Base-by-base conservation (phyloP, 2,329 filamentous ascomycete species). In the Xylariaceae sp. region DNA sequence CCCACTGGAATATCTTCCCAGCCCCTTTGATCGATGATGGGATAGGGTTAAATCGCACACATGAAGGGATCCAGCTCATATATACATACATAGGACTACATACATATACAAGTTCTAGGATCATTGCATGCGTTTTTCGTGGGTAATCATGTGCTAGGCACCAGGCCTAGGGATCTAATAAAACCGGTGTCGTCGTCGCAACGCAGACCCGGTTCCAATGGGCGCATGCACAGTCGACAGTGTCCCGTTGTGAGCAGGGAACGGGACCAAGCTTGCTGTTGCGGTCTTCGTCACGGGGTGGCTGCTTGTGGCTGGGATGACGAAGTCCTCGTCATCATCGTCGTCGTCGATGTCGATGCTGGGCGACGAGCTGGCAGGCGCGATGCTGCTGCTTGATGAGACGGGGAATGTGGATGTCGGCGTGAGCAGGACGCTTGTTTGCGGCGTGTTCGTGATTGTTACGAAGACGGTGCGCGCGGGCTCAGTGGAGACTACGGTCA, bases 391-490 rank as follows among this genome's bases (percentile, higher is more conserved):
- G 37, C 37, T 41, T 30, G 35, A 53, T 35, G 39, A 53, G 9
- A 10, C 13, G 11, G 49, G 54, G 5, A 54, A 30, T 3, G 62
- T 53, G 50, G 65, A 55, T 3, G 55, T 30, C 41, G 23, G 49
- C 11, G 53, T 47, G 45, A 15, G 64, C 37, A 7, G 57, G 41
- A 11, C n/a, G 53, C 56, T 11, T 59, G 63, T 48, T 61, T 61
- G 10, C 39, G 59, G 47, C 51, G 51, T 53, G 34, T 51, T 61
- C 23, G 63, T 53, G 10, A 65, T 65, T 9, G 70, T 72, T 44
- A 72, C 51, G 64, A 70, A 72, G 57, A 72, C 68, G 41, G 70
- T 72, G 61, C 59, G 65, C 47, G 69, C 67, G 23, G 71, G 64
- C 11, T 64, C 58, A 53, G 69, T 64, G 62, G 71, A 61, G 35